Base-by-base conservation (phyloP, 768 basidiomycete species). In the Boletellus ananiceps region DNA sequence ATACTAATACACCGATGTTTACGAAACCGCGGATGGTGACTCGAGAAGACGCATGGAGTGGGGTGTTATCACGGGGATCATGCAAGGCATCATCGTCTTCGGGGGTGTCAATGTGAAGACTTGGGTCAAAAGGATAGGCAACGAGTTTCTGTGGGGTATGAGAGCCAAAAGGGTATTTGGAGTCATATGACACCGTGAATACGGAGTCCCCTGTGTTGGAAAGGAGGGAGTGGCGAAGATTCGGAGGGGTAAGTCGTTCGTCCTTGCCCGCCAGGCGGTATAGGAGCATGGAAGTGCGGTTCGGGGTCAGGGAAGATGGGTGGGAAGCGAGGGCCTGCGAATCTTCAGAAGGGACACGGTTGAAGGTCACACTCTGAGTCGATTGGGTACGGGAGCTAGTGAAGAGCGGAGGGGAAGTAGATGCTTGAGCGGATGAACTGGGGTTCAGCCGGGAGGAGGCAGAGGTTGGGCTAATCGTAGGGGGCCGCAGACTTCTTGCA, bases 41-140 rank as follows among this genome's bases (percentile, higher is more conserved):
- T 18, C 47, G 57, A 35, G 51, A 66, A 0, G 52, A 58, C n/a
- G 50, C 43, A 40, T 65, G 55, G 41, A 61, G 51, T 8, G 61
- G 46, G 14, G 57, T 66, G 25, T 73, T 60, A 11, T 65, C 62
- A 12, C 71, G 71, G 3, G 76, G 82, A 50, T 86, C 82, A 60
- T 93, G 88, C 32, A 93, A 65, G 18, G 78, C 63, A 60, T 93
- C 92, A 58, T 93, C 91, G 14, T 84, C 84, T 61, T 88, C 86
- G 1, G 71, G 69, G 0, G 72, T 76, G n/a, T 75, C 74, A 50
- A 74, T 65, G 58, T 88, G 86, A 15, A 70, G 33, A 4, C 69
- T 71, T 0, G 86, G 87, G 58, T 88, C 85, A 59, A 85, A 88
- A 12, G 74, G 84, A 58, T 87, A 89, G 2, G 87, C 78, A 0